A percentile compares a stretch with the other conserved stretches of the same genome.
These are phyloP conservation scores for Mycena venus DNA, from an alignment of 768 basidiomycete species.

Conservation along the genomic window DNA sequence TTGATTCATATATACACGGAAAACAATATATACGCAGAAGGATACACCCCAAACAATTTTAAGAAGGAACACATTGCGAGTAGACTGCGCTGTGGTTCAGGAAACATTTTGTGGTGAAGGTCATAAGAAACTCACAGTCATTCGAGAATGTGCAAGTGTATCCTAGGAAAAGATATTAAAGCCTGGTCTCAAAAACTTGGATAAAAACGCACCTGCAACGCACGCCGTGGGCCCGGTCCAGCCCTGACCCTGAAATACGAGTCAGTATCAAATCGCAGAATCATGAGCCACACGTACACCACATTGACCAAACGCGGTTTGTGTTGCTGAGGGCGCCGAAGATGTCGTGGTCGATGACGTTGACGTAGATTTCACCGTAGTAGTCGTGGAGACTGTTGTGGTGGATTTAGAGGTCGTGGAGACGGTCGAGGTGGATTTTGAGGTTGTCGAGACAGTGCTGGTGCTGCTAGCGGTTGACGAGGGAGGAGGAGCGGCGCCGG, in stretches of 20 bases:
- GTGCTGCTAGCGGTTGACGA: constrained; percentile 21
- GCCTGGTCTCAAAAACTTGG: background rate
- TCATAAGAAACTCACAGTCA: constrained; percentile 1
- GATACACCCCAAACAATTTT: background rate
- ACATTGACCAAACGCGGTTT: constrained; percentile 27
- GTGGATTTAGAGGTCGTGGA: constrained; percentile 6
- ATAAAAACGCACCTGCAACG: background rate
- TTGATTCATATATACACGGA: background rate
- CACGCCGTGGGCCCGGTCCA: constrained; percentile 31
- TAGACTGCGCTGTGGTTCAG: constrained; percentile 20
- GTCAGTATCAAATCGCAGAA: background rate
- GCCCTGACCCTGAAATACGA: background rate
- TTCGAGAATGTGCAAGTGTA: constrained; percentile 4
- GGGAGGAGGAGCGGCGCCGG: constrained; percentile 37
- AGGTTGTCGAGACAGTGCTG: background rate
- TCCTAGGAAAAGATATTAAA: background rate
- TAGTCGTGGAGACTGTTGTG: background rate
- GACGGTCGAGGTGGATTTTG: background rate
- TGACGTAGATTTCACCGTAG: constrained; percentile 9
- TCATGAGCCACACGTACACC: constrained; percentile 16
- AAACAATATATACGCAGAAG: too few relatives aligned
- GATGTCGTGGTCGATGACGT: constrained; percentile 9
- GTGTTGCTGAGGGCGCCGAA: constrained; percentile 10
- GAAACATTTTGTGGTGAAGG: background rate
- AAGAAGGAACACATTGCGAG: constrained; percentile 30